Evolutionary conservation across 306 rosid species (phyloP).

Genomic region (Myrica gale): DNA sequence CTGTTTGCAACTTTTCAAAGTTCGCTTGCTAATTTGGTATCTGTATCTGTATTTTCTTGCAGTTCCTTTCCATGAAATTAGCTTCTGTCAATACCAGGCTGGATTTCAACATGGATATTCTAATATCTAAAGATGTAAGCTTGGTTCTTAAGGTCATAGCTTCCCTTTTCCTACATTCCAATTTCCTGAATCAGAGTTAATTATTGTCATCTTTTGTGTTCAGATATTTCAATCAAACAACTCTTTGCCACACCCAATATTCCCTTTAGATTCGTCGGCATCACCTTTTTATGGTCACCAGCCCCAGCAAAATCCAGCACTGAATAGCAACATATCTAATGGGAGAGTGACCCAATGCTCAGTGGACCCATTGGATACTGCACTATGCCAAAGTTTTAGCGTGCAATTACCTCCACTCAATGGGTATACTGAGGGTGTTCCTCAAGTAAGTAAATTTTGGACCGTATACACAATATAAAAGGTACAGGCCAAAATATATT

Average conservation of each 20-base stretch:
- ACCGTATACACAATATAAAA: not conserved
- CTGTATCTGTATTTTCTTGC: slow-evolving; percentile 23
- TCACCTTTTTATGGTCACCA: slow-evolving; percentile 63
- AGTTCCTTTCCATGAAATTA: slow-evolving; percentile 96
- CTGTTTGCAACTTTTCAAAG: slow-evolving; percentile 22
- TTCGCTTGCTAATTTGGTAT: slow-evolving; percentile 28
- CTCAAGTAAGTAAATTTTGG: slow-evolving; percentile 53
- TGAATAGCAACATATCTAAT: slow-evolving; percentile 48
- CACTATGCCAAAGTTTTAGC: slow-evolving; percentile 54
- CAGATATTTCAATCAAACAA: slow-evolving; percentile 71
- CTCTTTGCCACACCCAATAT: slow-evolving; percentile 55
- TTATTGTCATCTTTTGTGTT: slow-evolving; percentile 24
- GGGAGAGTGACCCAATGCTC: slow-evolving; percentile 44
- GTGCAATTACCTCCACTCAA: slow-evolving; percentile 59
- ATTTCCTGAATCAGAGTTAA: slow-evolving; percentile 23
- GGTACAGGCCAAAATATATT: not conserved
- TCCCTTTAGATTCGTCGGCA: slow-evolving; percentile 73
- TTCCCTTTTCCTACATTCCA: slow-evolving; percentile 21
- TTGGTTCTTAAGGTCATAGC: slow-evolving; percentile 25
- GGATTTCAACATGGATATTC: slow-evolving; percentile 66
- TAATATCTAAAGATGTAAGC: slow-evolving; percentile 79
- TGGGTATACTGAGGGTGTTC: slow-evolving; percentile 34
- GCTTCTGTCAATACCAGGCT: slow-evolving; percentile 79
- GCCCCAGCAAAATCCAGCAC: slow-evolving; percentile 47
- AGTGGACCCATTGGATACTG: slow-evolving; percentile 62